phyloP scores from a whole-genome alignment of 1,284 basidiomycete genomes.

The Melampsora americana region DNA sequence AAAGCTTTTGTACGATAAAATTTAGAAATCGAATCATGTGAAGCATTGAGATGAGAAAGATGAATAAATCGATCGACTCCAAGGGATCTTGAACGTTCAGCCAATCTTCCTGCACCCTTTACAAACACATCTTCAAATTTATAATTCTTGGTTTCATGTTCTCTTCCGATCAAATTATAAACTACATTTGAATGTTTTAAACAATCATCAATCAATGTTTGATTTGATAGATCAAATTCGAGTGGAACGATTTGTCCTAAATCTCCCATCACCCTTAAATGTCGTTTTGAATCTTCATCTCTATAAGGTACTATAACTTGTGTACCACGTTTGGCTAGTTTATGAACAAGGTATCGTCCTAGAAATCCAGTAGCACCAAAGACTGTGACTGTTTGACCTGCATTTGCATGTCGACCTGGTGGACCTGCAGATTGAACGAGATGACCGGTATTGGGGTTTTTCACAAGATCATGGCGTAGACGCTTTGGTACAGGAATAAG shows the following conservation, averaged over 20 bases:
- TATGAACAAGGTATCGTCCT: slow-evolving; percentile 87
- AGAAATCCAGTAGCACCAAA: slow-evolving; percentile 96
- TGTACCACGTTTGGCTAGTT: slow-evolving; percentile 84
- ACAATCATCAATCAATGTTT: slow-evolving; percentile 87
- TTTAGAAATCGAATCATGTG: slow-evolving; percentile 69
- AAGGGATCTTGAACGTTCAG: slow-evolving; percentile 70
- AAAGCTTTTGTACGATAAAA: slow-evolving; percentile 87
- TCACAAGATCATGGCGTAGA: slow-evolving; percentile 46
- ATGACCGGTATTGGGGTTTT: slow-evolving; percentile 44
- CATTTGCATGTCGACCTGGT: slow-evolving; percentile 73
- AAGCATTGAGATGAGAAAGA: slow-evolving; percentile 91
- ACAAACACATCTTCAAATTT: slow-evolving; percentile 73
- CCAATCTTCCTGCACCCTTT: slow-evolving; percentile 56
- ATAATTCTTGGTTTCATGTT: slow-evolving; percentile 92
- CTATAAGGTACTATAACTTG: slow-evolving; percentile 94
- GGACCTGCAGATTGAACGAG: slow-evolving; percentile 51
- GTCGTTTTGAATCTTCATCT: slow-evolving; percentile 76
- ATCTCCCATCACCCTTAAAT: slow-evolving; percentile 90
- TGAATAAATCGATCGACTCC: slow-evolving; percentile 87
- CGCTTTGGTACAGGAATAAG: slow-evolving; percentile 11
- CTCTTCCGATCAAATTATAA: slow-evolving; percentile 85
- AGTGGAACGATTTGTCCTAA: slow-evolving; percentile 93
- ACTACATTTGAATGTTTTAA: slow-evolving; percentile 93
- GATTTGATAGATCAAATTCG: slow-evolving; percentile 91
- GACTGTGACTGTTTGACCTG: slow-evolving; percentile 88